Evolutionary conservation across 2,329 filamentous ascomycete genomes (phyloP), one percentile per base, ranked within the genome.

Genomic region (Fusarium sp.): DNA sequence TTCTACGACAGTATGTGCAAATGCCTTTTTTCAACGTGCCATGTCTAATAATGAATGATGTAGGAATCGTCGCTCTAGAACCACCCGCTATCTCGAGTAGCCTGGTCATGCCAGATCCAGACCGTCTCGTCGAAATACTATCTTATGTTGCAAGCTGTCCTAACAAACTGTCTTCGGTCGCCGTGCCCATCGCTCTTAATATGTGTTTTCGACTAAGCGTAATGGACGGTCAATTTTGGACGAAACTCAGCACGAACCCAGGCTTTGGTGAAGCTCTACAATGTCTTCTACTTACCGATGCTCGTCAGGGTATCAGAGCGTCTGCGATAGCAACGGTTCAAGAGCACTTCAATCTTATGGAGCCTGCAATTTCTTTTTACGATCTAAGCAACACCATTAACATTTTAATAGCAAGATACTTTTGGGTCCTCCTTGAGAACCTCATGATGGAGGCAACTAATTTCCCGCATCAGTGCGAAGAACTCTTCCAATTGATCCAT

Each of bases 401-500:
- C 34, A 25, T 20, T 43, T 47, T 45, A 30, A 23, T 80, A 50
- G 59, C 68, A 10, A 61, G 56, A 23, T 79, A 75, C 45, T 72
- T 80, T 27, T 81, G 78, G 75, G 66, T 68, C 7, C 75, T 80
- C 42, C 64, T 80, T 23, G 73, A 77, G 21, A 75, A 76, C 28
- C 75, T 82, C 11, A 69, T 84, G 18, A 74, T 78, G 11, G 70
- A 76, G 37, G 78, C 79, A 27, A 72, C 74, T 20, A 54, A 40
- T 7, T 69, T 76, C 55, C 76, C 79, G 30, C 59, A 57, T 27
- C 79, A 81, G 25, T 85, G 84, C 59, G 79, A 82, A 25, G 84
- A 88, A 50, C 73, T 85, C 18, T 82, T 89, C 55, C 68, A 70
- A 4, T 68, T 87, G 20, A 78, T 82, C 32, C 75, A 80, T 21